phyloP scores from a whole-genome alignment of 2,329 filamentous ascomycete species.

The Talaromyces sp. region DNA sequence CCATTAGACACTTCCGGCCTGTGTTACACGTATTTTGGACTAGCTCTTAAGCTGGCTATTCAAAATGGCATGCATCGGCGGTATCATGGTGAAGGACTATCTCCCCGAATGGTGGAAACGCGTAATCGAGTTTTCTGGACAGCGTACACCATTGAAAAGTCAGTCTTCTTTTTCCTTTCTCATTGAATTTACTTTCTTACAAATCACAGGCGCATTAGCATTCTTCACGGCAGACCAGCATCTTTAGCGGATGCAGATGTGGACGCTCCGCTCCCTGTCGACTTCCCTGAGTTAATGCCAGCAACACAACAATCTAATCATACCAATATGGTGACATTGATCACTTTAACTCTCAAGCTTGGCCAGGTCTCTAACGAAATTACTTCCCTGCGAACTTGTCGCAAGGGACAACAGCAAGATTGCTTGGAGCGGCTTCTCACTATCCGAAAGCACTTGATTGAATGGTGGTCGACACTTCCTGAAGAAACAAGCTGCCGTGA shows the following conservation, averaged over 20 bases:
- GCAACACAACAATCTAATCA: slow-evolving; percentile 47
- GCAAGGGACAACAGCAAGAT: slow-evolving; percentile 43
- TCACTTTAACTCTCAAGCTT: slow-evolving; percentile 47
- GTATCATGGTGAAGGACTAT: slow-evolving; percentile 52
- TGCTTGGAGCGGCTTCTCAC: slow-evolving; percentile 44
- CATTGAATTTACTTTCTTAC: slow-evolving; percentile 10
- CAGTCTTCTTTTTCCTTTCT: slow-evolving; percentile 11
- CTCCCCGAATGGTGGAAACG: slow-evolving; percentile 54
- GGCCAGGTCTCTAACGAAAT: slow-evolving; percentile 46
- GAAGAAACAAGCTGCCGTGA: slow-evolving; percentile 45
- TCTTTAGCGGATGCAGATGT: slow-evolving; percentile 58
- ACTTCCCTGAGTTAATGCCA: slow-evolving; percentile 50
- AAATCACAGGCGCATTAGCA: slow-evolving; percentile 53
- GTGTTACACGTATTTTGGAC: slow-evolving; percentile 60
- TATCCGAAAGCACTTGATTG: slow-evolving; percentile 42
- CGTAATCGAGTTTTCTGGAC: slow-evolving; percentile 63
- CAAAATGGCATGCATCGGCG: slow-evolving; percentile 64
- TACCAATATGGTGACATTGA: slow-evolving; percentile 52
- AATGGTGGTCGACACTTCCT: slow-evolving; percentile 47
- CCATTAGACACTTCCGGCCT: slow-evolving; percentile 60
- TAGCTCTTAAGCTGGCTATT: slow-evolving; percentile 60
- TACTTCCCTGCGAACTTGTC: slow-evolving; percentile 42
- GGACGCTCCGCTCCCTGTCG: slow-evolving; percentile 56
- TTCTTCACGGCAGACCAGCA: slow-evolving; percentile 59
- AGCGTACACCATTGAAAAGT: slow-evolving; percentile 60